Conservation (phyloP, 2,329 filamentous ascomycete species). For the Penicillium sp. region DNA sequence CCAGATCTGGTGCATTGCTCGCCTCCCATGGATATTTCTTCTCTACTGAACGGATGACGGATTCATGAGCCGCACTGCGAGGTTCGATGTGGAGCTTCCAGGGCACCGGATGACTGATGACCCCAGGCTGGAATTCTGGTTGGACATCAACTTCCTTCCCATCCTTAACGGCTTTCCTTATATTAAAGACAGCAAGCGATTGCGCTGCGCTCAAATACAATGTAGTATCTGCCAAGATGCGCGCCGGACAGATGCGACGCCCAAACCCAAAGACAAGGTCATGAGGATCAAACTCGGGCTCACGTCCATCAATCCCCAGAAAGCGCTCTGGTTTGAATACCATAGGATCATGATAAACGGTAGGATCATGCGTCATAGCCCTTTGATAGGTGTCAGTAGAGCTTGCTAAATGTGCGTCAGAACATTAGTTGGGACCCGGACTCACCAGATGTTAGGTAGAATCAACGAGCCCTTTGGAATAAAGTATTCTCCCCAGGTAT, state of each 20-base stretch:
- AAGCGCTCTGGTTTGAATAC: slow-evolving; percentile 46
- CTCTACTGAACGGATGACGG: slow-evolving; percentile 9
- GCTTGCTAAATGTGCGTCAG: not conserved
- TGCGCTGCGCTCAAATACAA: slow-evolving; percentile 44
- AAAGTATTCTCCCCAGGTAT: no score
- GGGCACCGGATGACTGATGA: slow-evolving; percentile 29
- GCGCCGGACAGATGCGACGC: slow-evolving; percentile 43
- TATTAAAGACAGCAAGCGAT: slow-evolving; percentile 46
- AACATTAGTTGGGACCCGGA: slow-evolving; percentile 26
- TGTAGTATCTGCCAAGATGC: slow-evolving; percentile 41
- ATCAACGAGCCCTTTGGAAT: no score
- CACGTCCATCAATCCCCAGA: slow-evolving; percentile 26
- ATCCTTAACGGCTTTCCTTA: slow-evolving; percentile 36
- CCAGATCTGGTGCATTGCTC: slow-evolving; percentile 11
- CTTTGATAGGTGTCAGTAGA: slow-evolving; percentile 15
- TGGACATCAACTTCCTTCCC: slow-evolving; percentile 38
- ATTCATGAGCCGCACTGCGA: slow-evolving; percentile 8
- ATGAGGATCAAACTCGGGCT: slow-evolving; percentile 38
- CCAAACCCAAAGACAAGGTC: slow-evolving; percentile 37
- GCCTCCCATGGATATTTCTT: slow-evolving; percentile 8
- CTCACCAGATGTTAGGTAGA: no score
- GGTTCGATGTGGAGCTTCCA: slow-evolving; percentile 10
- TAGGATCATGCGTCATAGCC: slow-evolving; percentile 41
- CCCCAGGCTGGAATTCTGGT: slow-evolving; percentile 34
- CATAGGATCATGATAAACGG: slow-evolving; percentile 34